phyloP scores from a whole-genome alignment of 495 filamentous ascomycete species.

The Daldinia concentrica region DNA sequence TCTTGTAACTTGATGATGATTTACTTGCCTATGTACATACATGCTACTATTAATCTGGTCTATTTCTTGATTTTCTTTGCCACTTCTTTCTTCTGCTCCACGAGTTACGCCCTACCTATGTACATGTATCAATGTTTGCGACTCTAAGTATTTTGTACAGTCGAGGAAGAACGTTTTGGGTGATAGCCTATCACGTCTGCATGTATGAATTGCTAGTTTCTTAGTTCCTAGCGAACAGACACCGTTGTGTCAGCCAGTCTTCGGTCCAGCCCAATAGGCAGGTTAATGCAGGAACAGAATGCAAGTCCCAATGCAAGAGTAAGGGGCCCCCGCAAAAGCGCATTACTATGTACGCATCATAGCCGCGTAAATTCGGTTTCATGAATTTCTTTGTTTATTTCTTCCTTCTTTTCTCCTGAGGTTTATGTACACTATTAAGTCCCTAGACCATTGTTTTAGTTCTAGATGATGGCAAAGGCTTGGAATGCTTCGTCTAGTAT shows the following conservation, averaged over 20 bases:
- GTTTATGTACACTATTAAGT: background rate
- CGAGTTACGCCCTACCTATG: no score
- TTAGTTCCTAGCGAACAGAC: conserved; percentile 9
- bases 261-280: conserved; percentile 15
- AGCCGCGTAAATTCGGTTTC: conserved; percentile 12
- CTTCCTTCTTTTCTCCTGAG: background rate
- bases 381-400: background rate
- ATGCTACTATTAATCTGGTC: background rate
- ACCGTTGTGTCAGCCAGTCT: conserved; percentile 25
- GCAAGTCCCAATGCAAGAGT: conserved; percentile 25
- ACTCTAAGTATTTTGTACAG: background rate
- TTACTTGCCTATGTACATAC: background rate
- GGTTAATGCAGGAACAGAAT: conserved; percentile 41
- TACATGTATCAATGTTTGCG: background rate
- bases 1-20: background rate
- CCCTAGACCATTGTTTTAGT: background rate
- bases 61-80: background rate
- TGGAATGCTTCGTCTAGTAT: conserved; percentile 18
- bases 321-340: conserved; percentile 25
- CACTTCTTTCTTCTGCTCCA: background rate
- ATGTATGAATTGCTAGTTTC: background rate
- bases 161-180: background rate
- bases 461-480: conserved; percentile 5
- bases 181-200: background rate
- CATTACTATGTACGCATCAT: conserved; percentile 9